Base-by-base conservation (phyloP, 176 grass and related monocot genomes). In the Triticum timopheevii region DNA sequence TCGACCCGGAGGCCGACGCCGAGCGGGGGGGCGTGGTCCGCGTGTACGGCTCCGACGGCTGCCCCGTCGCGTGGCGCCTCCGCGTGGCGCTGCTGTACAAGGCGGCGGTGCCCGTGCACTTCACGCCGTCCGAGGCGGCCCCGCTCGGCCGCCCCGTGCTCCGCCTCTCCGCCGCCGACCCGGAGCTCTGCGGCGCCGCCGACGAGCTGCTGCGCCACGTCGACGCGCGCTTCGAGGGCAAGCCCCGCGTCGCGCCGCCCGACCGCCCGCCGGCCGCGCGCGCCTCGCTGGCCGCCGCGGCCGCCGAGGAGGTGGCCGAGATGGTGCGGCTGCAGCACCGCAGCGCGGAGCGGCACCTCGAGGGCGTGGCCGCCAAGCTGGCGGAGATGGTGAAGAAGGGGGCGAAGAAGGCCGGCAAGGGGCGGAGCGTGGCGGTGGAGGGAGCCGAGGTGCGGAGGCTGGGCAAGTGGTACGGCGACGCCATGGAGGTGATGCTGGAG, bases 401-500 rank as follows among this genome's bases (percentile, higher is more conserved):
- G 34, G 90, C 69, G 67, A 92, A 89, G 90, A 91, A 90, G 84
- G 70, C 80, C 20, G 89, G 89, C 27, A 94, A 92, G 79, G 90
- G 79, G 2, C 78, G 81, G 85, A 71, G 0, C 19, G 65, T 63
- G 65, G 58, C 52, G 58, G 80, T 85, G 58, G 89, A 80, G 73
- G 81, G n/a, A 8, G 84, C 88, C 4, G 94, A 99, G 87, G 90
- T 91, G n/a, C 89, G 94, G 89, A 83, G 90, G 45, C 52, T 99
- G 3, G 89, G 89, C 12, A 86, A 85, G 78, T 93, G 92, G 90
- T 99, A 97, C 59, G 94, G 90, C 11, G 88, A 94, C 38, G 83
- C 88, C 10, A 88, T 92, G 90, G 97, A 99, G 85, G 89, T 99
- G 79, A 93, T 99, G 92, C 87, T 99, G 80, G 97, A 99, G 87